Base-by-base conservation (phyloP, 1,139 yeast genomes). In the Lizanozyma gosingica region DNA sequence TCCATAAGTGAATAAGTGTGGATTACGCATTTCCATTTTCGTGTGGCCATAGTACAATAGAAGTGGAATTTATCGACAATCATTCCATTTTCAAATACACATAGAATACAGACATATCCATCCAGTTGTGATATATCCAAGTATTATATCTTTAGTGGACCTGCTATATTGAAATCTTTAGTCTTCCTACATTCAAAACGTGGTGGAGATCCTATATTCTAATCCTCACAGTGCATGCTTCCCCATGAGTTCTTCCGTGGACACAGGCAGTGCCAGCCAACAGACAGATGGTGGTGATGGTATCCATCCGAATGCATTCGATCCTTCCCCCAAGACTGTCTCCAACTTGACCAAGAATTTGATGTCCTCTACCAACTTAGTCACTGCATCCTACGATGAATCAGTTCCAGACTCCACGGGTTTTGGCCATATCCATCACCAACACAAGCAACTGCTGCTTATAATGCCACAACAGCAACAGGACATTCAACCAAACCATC, bases 321-420 rank as follows among this genome's bases (percentile, higher is more conserved):
- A n/a, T n/a, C n/a, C n/a, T n/a, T n/a, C n/a, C n/a, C 54, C 34
- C 54, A 55, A 39, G 55, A n/a, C 17, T 8, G 15, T 63, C 32
- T 67, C 73, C 34, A 68, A 68, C 48, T 53, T 68, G 41, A 68
- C 74, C 38, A 64, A 58, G 43, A 67, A 63, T 43, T 55, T 65
- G 43, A 52, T 63, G 48, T 55, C 60, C 14, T 45, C 51, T 15
- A 35, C 40, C 53, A 42, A 36, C 38, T 32, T 38, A 33, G 8
- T 27, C n/a, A 15, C 36, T 9, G 36, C 45, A 4, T 35, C 43
- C 33, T 35, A 38, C 16, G 17, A 18, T 15, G 18, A 22, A 8
- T 4, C 11, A 11, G 11, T 36, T 14, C 17, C 39, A 34, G 17
- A 36, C 39, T 22, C 46, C 36, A 18, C 39, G 15, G 15, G 9